Conservation (phyloP, 306 rosid genomes). For the Cucurbita maxima region DNA sequence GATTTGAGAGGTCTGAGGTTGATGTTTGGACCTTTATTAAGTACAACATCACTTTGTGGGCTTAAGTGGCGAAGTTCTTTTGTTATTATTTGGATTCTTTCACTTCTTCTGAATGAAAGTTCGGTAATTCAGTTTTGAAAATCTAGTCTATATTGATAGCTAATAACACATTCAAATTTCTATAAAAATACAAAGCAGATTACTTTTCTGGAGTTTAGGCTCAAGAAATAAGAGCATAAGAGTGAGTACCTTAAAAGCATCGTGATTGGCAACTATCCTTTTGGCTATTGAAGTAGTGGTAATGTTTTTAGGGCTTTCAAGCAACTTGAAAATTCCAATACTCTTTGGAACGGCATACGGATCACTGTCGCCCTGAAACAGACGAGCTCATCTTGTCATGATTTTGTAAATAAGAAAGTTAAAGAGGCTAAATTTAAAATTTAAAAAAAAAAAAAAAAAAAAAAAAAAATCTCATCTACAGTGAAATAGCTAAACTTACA, state of each 20-base stretch:
- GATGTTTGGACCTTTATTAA: too few relatives aligned
- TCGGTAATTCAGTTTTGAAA: too few relatives aligned
- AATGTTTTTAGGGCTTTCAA: constrained; percentile 72
- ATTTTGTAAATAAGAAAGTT: not conserved
- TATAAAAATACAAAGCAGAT: not conserved
- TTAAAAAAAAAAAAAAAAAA: not conserved
- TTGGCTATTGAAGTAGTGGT: constrained; percentile 70
- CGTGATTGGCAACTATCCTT: constrained; percentile 90
- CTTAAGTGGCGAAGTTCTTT: not conserved
- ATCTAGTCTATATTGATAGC: not conserved
- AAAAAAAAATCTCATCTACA: not conserved
- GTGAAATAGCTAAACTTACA: constrained; percentile 29
- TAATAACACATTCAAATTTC: not conserved
- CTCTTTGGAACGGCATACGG: constrained; percentile 72
- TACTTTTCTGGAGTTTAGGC: not conserved
- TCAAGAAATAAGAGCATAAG: not conserved
- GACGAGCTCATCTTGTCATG: constrained; percentile 8
- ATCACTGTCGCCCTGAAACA: constrained; percentile 43
- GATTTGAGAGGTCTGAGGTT: not conserved
- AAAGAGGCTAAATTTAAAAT: not conserved
- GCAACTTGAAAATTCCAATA: constrained; percentile 70
- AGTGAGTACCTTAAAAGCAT: constrained; percentile 54
- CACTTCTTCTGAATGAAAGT: too few relatives aligned
- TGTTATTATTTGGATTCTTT: too few relatives aligned
- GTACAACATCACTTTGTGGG: too few relatives aligned